These are phyloP conservation scores for Emergomyces orientalis DNA, from an alignment of 2,329 filamentous ascomycete genomes.

Conservation along the genomic window DNA sequence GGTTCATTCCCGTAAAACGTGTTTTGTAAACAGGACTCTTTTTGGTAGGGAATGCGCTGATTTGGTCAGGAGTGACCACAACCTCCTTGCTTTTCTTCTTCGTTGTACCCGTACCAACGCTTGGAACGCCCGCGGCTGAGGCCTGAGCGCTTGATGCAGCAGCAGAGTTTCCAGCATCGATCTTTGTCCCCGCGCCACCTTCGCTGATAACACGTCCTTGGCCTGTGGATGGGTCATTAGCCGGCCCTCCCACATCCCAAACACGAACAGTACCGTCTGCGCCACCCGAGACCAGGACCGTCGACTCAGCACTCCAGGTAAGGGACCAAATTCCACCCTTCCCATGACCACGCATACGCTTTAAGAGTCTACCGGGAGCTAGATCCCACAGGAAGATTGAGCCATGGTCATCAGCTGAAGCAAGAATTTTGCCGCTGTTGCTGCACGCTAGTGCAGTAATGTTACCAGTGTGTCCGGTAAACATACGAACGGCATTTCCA, in stretches of 20 bases:
- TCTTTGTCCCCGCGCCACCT: conserved; percentile 40
- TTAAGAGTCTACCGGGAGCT: conserved; percentile 72
- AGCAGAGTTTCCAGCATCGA: conserved; percentile 45
- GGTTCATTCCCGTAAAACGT: conserved; percentile 87
- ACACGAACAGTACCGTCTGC: conserved; percentile 87
- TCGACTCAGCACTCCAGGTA: conserved; percentile 88
- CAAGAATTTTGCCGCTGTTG: conserved; percentile 81
- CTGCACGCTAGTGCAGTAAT: conserved; percentile 78
- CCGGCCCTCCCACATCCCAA: conserved; percentile 76
- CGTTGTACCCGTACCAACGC: conserved; percentile 22
- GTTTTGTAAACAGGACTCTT: conserved; percentile 92
- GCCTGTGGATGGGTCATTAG: conserved; percentile 50
- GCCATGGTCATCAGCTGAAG: conserved; percentile 77
- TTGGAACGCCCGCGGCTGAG: conserved; percentile 38
- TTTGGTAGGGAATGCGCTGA: conserved; percentile 90
- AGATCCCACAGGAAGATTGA: conserved; percentile 95
- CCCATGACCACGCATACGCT: conserved; percentile 86
- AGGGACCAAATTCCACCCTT: conserved; percentile 91
- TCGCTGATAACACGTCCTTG: conserved; percentile 46
- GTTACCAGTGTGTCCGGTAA: conserved; percentile 82
- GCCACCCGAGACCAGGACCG: conserved; percentile 78
- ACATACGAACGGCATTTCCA: conserved; percentile 79
- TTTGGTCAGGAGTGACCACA: conserved; percentile 83
- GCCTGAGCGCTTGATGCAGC: conserved; percentile 32
- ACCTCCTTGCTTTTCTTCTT: conserved; percentile 82